Percentiles rank a stretch among this genome's conserved stretches.
These are phyloP conservation scores for Fusarium dlaminii DNA, from an alignment of 2,329 filamentous ascomycete species.

Conservation along the genomic window DNA sequence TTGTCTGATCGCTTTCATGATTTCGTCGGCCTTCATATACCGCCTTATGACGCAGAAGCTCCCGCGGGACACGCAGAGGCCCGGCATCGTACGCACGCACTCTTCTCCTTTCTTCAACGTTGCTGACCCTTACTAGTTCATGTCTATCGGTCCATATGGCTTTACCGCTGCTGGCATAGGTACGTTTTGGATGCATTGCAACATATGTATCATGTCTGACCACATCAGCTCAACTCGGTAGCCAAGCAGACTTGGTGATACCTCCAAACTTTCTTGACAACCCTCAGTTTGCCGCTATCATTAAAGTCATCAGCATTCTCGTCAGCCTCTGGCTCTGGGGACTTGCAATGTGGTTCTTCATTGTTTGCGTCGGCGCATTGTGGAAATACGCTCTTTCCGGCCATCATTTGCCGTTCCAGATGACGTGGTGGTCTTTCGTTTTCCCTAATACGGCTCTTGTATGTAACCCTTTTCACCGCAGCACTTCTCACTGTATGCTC, in stretches of 20 bases:
- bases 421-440: slow-evolving; percentile 87
- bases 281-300: slow-evolving; percentile 54
- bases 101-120: too few species aligned
- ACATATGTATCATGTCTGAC: slow-evolving; percentile 10
- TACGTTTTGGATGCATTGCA: background rate
- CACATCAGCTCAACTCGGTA: slow-evolving; percentile 55
- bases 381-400: slow-evolving; percentile 69
- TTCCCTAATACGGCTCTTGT: slow-evolving; percentile 81
- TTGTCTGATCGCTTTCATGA: slow-evolving; percentile 74
- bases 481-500: background rate
- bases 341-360: slow-evolving; percentile 84
- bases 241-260: slow-evolving; percentile 53
- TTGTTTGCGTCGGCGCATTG: slow-evolving; percentile 80
- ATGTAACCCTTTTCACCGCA: slow-evolving; percentile 3
- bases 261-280: slow-evolving; percentile 55
- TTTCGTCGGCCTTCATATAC: slow-evolving; percentile 85
- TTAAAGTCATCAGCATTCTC: slow-evolving; percentile 65
- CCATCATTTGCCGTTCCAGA: slow-evolving; percentile 76
- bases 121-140: slow-evolving; percentile 62
- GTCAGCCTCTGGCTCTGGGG: slow-evolving; percentile 83
- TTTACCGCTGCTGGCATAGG: slow-evolving; percentile 60
- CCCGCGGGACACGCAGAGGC: slow-evolving; percentile 77
- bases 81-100: slow-evolving; percentile 67
- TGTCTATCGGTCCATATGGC: slow-evolving; percentile 79
- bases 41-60: slow-evolving; percentile 89